Base-by-base conservation (phyloP, 2,329 filamentous ascomycete genomes). In the Fusarium cyanostomum region DNA sequence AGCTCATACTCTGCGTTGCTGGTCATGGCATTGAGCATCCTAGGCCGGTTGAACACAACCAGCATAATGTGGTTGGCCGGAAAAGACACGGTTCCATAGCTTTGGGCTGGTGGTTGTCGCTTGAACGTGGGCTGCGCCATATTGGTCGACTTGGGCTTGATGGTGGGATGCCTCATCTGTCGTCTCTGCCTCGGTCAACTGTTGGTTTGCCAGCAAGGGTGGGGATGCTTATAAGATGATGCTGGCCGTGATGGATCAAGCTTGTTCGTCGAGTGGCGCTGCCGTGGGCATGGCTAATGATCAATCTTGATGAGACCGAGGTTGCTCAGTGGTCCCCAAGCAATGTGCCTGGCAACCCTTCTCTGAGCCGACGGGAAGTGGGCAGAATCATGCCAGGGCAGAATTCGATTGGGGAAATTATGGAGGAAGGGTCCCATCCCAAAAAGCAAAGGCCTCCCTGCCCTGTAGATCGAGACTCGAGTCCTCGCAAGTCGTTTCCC, bases 1-100 rank as follows among this genome's bases (percentile, higher is more conserved):
- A 87, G 68, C 38, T 71, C 68, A 41, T 69, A 70, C 30, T 71
- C 66, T 15, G 45, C 66, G n/a, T 58, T 50, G 26, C 67, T 67
- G 12, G 68, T 69, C 68, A 71, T 68, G 24, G 68, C 38, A 38
- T 71, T 71, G 52, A 71, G 68, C 45, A 56, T 58, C 35, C 45
- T 45, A 13, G 68, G 66, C 9, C 68, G 64, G 15, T 68, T 70
- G 42, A 71, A 67, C 37, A 64, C 57, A 33, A 70, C 66, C n/a
- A 70, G 63, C 68, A 71, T 68, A 9, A 72, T 35, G 28, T 71
- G 68, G 7, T 53, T 34, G 26, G 45, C 59, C 24, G 69, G 69
- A 35, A 72, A 71, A 3, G 69, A 72, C 12, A 70, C 54, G 9
- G 69, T 35, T 10, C 63, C 68, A 41, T 66, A 69, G 15, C 26